These are phyloP conservation scores for Imleria badia DNA, from an alignment of 768 basidiomycete genomes.

Conservation along the genomic window DNA sequence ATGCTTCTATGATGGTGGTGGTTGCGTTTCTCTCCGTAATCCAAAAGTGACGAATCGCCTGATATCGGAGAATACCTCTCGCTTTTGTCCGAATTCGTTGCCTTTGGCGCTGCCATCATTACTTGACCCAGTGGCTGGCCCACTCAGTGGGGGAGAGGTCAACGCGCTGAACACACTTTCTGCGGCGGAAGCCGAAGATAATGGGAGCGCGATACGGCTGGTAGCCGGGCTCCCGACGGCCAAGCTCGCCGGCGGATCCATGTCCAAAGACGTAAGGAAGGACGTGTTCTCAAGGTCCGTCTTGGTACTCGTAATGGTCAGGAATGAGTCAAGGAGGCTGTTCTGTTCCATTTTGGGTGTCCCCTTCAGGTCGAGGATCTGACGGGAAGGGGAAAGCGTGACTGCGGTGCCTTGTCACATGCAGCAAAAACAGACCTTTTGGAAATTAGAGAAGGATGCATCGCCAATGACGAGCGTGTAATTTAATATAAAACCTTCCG, in stretches of 20 bases:
- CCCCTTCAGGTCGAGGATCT: conserved; percentile 96
- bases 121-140: conserved; percentile 63
- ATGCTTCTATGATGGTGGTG: conserved; percentile 24
- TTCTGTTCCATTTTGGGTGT: conserved; percentile 86
- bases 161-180: conserved; percentile 63
- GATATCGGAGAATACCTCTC: conserved; percentile 88
- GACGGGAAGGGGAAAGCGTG: neutral
- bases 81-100: conserved; percentile 48
- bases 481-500: conserved; percentile 93
- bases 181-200: conserved; percentile 32
- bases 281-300: conserved; percentile 86
- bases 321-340: conserved; percentile 85
- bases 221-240: conserved; percentile 64
- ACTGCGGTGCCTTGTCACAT: conserved; percentile 8
- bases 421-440: conserved; percentile 66
- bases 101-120: conserved; percentile 39
- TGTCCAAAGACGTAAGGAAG: conserved; percentile 91
- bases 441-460: conserved; percentile 95
- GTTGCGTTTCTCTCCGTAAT: conserved; percentile 64
- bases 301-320: conserved; percentile 91
- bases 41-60: conserved; percentile 89
- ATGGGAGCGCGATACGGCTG: conserved; percentile 58
- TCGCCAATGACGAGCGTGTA: conserved; percentile 95
- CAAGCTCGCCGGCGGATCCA: conserved; percentile 77
- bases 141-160: conserved; percentile 59